Conservation (phyloP, 2,329 filamentous ascomycete genomes). For the Xylariaceae sp. region DNA sequence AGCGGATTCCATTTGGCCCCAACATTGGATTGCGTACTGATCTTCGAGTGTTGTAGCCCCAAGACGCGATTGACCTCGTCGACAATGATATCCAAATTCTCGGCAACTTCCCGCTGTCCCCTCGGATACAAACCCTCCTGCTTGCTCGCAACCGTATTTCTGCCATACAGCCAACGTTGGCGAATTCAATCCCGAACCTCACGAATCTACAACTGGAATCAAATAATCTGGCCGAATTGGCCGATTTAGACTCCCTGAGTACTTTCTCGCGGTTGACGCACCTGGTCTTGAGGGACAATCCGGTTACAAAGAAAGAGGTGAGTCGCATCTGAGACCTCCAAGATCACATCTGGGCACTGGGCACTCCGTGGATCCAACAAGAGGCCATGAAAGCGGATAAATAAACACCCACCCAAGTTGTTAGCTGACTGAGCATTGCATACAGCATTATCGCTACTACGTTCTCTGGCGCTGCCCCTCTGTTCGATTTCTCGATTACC, state of each 20-base stretch:
- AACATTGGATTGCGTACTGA: too few relatives aligned
- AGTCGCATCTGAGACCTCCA: conserved; percentile 26
- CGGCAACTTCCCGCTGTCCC: conserved; percentile 88
- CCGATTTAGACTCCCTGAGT: conserved; percentile 78
- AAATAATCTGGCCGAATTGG: conserved; percentile 79
- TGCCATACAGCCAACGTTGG: conserved; percentile 71
- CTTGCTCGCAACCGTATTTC: conserved; percentile 85
- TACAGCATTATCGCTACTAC: conserved; percentile 86
- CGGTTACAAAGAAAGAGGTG: conserved; percentile 89
- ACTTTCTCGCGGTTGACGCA: conserved; percentile 69
- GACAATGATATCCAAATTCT: conserved; percentile 93
- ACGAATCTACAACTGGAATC: conserved; percentile 75
- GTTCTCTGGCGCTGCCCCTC: conserved; percentile 80
- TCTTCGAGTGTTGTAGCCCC: conserved; percentile 53
- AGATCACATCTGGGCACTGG: background rate
- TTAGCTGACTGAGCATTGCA: too few relatives aligned
- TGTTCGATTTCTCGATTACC: conserved; percentile 87
- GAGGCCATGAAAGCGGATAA: background rate
- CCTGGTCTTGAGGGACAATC: conserved; percentile 79
- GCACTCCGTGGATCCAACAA: background rate
- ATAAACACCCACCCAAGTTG: background rate
- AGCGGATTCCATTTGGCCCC: too few relatives aligned
- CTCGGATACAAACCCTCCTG: conserved; percentile 80
- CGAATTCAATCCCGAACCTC: conserved; percentile 75
- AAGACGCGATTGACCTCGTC: conserved; percentile 96